Percentiles rank a stretch among this genome's conserved stretches.
Conservation (phyloP, 2,329 filamentous ascomycete species). For the Trichoderma polysporum region DNA sequence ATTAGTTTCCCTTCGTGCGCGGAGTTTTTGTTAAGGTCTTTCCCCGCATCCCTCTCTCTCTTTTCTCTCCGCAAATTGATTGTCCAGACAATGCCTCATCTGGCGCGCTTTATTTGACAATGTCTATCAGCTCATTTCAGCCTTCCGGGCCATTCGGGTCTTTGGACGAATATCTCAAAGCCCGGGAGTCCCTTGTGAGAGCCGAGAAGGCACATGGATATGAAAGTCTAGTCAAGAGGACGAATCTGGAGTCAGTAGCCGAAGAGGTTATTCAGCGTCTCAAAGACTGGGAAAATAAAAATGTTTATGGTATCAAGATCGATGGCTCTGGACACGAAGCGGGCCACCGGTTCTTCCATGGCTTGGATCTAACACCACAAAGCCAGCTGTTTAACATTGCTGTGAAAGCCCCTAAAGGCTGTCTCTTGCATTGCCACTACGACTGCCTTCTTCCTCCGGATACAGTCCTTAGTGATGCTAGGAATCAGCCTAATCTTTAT, state of each 20-base stretch:
- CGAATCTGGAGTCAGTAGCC: not conserved
- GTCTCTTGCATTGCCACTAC: conserved; percentile 80
- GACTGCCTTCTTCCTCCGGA: conserved; percentile 53
- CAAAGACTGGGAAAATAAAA: not conserved
- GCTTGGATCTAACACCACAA: conserved; percentile 33
- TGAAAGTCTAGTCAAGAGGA: not conserved
- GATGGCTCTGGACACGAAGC: conserved; percentile 2
- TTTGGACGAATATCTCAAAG: conserved; percentile 3
- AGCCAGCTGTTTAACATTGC: conserved; percentile 86
- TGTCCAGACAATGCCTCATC: not conserved
- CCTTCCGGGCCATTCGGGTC: not conserved
- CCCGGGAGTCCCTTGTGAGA: conserved; percentile 4
- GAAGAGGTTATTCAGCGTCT: not conserved
- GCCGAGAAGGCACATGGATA: conserved; percentile 1
- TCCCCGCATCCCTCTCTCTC: not conserved
- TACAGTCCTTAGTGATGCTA: not conserved
- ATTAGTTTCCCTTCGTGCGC: not conserved
- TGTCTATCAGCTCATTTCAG: not conserved
- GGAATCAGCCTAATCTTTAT: conserved; percentile 2
- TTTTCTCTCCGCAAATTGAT: not conserved
- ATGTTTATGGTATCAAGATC: conserved; percentile 2
- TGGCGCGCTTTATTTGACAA: not conserved
- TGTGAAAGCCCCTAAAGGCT: conserved; percentile 82
- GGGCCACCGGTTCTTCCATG: conserved; percentile 4
- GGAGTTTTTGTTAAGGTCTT: not conserved